Evolutionary conservation across 148 eudicot genomes (phyloP), one percentile per base, ranked within the genome.

Genomic region (Rhododendron vialii): DNA sequence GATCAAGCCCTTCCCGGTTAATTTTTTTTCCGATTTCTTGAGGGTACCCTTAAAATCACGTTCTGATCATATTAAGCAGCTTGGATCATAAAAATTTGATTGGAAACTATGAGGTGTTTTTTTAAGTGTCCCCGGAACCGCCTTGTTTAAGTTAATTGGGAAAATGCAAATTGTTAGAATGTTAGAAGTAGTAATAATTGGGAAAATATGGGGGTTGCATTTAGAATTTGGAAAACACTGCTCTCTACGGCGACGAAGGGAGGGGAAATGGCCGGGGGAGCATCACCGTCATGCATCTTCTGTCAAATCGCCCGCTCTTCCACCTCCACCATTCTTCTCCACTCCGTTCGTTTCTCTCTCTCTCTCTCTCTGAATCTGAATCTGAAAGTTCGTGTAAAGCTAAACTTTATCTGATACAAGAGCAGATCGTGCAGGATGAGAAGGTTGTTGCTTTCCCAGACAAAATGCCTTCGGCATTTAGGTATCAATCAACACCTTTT

Each of bases 371-470:
- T 45, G n/a, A 20, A 78, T 59, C 13, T 45, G n/a, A 20, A 78
- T 4, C 38, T 24, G 33, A 78, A 45, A 24, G 81, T 47, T 28
- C 53, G 57, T 48, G 36, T 51, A 81, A 14, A 81, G 9, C 18
- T 81, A 57, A 14, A 30, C 10, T 41, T 13, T 48, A 18, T 9
- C 57, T 78, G 83, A 85, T 85, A 1, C 33, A 13, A 47, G 43
- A 50, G 20, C 15, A 18, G 51, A 57, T 75, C 30, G 14, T 83
- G 85, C 93, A 94, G 98, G 98, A 96, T 84, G 98, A 96, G 20
- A 93, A 84, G 87, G 92, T 93, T 9, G 94, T 94, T 53, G 98
- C 98, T 24, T 96, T 96, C 84, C 94, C 88, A 84, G 98, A 96
- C 84, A 95, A 92, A 74, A 96, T 92, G 10, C 98, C 98, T 82